phyloP scores from a whole-genome alignment of 768 basidiomycete species.

The Trametes meyenii region DNA sequence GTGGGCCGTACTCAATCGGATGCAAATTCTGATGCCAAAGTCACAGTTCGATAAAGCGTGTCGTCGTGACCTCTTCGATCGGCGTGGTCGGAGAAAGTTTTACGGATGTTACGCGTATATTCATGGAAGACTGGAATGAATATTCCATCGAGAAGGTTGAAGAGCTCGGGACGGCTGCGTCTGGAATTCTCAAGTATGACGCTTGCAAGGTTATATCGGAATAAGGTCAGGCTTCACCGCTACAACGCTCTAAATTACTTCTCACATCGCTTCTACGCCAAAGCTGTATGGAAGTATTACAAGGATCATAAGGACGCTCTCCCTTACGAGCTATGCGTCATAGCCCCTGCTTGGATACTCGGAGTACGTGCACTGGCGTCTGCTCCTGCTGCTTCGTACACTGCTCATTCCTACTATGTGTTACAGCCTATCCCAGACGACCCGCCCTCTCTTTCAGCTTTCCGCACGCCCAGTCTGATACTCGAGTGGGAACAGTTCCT shows the following conservation, averaged over 20 bases:
- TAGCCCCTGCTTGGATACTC: constrained; percentile 52
- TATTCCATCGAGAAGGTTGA: constrained; percentile 47
- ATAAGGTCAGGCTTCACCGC: constrained; percentile 25
- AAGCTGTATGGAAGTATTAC: constrained; percentile 53
- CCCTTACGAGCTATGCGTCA: constrained; percentile 34
- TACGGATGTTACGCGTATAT: constrained; percentile 33
- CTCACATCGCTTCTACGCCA: not conserved
- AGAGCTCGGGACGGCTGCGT: constrained; percentile 50
- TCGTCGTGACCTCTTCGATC: constrained; percentile 60
- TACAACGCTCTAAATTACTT: not conserved
- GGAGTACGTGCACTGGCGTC: constrained; percentile 1
- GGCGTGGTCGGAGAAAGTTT: constrained; percentile 41
- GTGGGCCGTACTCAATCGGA: not conserved
- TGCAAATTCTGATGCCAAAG: too few relatives aligned
- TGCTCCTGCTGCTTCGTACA: not conserved
- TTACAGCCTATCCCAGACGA: not conserved
- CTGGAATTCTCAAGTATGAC: constrained; percentile 47
- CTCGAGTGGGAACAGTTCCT: not conserved
- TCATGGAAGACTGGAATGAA: constrained; percentile 67
- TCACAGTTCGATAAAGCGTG: constrained; percentile 51
- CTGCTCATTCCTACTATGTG: not conserved
- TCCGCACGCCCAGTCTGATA: not conserved
- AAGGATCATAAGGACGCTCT: constrained; percentile 46
- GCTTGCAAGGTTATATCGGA: constrained; percentile 64
- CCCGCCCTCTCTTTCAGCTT: not conserved